Conservation (phyloP, 1,284 basidiomycete species). For the Leucoagaricus sp. region DNA sequence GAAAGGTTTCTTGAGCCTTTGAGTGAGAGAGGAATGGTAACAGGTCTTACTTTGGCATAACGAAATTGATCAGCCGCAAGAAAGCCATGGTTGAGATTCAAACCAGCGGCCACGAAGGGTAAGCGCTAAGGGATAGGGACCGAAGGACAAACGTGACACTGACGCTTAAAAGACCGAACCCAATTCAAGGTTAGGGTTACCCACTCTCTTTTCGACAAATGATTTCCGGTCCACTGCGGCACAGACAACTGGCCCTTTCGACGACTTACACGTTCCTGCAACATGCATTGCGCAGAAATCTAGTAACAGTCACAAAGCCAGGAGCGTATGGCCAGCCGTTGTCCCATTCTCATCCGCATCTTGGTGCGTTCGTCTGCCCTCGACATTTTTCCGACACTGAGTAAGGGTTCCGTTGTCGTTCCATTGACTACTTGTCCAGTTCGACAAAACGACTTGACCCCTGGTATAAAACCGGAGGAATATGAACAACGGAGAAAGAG, state of each 20-base stretch:
- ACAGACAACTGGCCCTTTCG: not conserved
- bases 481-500: conserved; percentile 78
- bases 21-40: not conserved
- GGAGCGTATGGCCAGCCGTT: conserved; percentile 79
- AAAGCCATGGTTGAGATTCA: not conserved
- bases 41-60: not conserved
- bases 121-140: not conserved
- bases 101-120: conserved; percentile 1
- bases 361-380: conserved; percentile 43
- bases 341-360: conserved; percentile 76
- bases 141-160: not conserved
- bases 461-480: conserved; percentile 81
- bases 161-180: not conserved
- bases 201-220: conserved; percentile 1
- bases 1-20: not conserved
- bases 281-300: conserved; percentile 18
- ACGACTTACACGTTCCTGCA: not conserved
- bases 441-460: conserved; percentile 71
- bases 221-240: conserved; percentile 6
- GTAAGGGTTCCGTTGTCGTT: conserved; percentile 11
- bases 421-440: no score
- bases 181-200: conserved; percentile 14
- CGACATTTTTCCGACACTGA: not conserved
- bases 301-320: conserved; percentile 47
- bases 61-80: not conserved